Evolutionary conservation across 2,329 filamentous ascomycete species (phyloP), one percentile per base, ranked within the genome.

Genomic region (Hymenoscyphus occultus): DNA sequence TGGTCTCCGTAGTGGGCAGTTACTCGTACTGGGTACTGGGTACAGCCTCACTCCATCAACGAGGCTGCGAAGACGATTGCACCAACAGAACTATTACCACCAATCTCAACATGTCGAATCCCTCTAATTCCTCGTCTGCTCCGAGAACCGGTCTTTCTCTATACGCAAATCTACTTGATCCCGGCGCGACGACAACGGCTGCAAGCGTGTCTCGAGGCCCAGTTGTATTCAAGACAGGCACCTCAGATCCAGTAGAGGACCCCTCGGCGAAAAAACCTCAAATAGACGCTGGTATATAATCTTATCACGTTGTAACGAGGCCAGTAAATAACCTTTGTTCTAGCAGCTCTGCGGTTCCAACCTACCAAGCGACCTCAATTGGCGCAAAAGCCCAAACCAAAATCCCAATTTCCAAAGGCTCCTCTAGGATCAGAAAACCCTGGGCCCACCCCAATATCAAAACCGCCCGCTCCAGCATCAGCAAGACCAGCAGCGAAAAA

Each of bases 131-230:
- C 77, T 58, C 78, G 80, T 64, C 56, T 5, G 56, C 60, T 40
- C 60, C 64, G 16, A 40, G 64, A 60, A 79, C 81, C 64, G 83
- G 83, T 64, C 81, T 92, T 70, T 93, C 91, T 19, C 86, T 96
- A 5, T 97, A 97, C 76, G 93, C 91, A 63, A 91, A 96, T 76
- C 84, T 96, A 56, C 86, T 95, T 68, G 89, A 92, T 72, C 71
- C 74, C 3, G 93, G 71, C 86, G 90, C 71, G 14, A 60, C 70
- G 7, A 77, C 79, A 45, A 74, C 78, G 51, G 72, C 80, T 7
- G 72, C 73, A 14, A 90, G 90, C n/a, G 91, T 94, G 71, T 92
- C 90, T 16, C 86, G 89, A 71, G 90, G 86, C 1, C 90, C 92
- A 0, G 86, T 93, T 61, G 83, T 89, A 63, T 93, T 93, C 78